phyloP scores from a whole-genome alignment of 345 rosid species.

The Xanthoceras sorbifolium region DNA sequence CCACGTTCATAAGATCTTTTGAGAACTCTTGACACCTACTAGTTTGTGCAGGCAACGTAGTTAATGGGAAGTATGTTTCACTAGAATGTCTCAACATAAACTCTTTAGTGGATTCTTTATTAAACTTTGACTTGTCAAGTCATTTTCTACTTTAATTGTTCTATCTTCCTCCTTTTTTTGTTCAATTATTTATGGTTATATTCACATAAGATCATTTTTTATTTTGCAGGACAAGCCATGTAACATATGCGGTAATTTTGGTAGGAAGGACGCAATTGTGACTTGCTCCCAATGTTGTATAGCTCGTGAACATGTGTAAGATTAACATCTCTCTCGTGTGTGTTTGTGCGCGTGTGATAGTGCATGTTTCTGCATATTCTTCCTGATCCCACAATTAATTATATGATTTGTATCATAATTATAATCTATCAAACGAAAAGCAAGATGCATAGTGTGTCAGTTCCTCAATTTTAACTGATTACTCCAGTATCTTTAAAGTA shows the following conservation, averaged over 20 bases:
- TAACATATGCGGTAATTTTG: slow-evolving; percentile 48
- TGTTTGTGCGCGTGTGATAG: slow-evolving; percentile 13
- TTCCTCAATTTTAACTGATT: background rate
- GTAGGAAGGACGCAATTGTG: slow-evolving; percentile 25
- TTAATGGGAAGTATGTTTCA: background rate
- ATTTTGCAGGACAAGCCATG: slow-evolving; percentile 38
- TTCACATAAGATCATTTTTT: background rate
- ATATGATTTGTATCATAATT: background rate
- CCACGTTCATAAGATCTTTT: too few relatives aligned
- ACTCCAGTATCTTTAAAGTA: background rate
- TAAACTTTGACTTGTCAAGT: too few relatives aligned
- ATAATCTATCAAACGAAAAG: slow-evolving; percentile 4
- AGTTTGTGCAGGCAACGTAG: too few relatives aligned
- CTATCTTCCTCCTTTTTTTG: background rate
- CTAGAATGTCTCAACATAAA: background rate
- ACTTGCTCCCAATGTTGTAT: slow-evolving; percentile 46
- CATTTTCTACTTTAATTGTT: background rate
- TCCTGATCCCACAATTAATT: background rate
- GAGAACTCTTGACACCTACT: too few relatives aligned
- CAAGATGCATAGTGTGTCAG: background rate
- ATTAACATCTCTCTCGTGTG: slow-evolving; percentile 4
- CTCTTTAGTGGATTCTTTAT: background rate
- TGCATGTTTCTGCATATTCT: background rate
- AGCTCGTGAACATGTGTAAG: slow-evolving; percentile 54
- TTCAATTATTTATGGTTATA: background rate